phyloP scores from a whole-genome alignment of 257 asterid species.

The Handroanthus guayacan region DNA sequence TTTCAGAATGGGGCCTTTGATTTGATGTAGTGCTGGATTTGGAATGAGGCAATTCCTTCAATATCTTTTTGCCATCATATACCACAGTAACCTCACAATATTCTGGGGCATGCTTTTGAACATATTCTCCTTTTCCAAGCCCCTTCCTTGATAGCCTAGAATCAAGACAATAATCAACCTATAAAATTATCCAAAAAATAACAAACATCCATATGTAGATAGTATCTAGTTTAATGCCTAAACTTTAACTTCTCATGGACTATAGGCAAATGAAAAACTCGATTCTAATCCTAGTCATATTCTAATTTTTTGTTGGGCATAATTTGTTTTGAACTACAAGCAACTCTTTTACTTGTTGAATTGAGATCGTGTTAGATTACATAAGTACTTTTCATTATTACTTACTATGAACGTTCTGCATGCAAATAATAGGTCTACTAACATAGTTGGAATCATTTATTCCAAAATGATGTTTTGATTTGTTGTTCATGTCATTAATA shows the following conservation, averaged over 20 bases:
- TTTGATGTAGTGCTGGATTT: conserved; percentile 34
- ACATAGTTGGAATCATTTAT: too few species aligned
- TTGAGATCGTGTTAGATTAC: too few species aligned
- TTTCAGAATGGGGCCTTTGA: conserved; percentile 45
- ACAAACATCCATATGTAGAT: not conserved
- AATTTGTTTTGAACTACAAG: too few species aligned
- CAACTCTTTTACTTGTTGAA: too few species aligned
- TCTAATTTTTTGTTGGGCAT: too few species aligned
- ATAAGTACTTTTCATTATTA: too few species aligned
- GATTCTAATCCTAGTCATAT: not conserved
- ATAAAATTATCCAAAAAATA: not conserved
- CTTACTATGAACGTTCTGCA: too few species aligned
- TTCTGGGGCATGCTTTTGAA: conserved; percentile 67
- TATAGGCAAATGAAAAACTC: not conserved
- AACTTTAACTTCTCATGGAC: not conserved
- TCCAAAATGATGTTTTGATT: too few species aligned
- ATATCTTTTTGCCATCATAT: conserved; percentile 47
- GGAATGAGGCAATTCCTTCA: conserved; percentile 32
- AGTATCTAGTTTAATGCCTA: not conserved
- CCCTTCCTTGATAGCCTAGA: conserved; percentile 61
- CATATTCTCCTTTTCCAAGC: conserved; percentile 67
- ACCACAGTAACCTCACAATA: conserved; percentile 66
- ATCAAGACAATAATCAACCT: not conserved
- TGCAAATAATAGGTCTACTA: too few species aligned
- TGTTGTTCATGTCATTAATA: too few species aligned